phyloP scores from a whole-genome alignment of 2,329 filamentous ascomycete species.

The Colletotrichum kahawae region DNA sequence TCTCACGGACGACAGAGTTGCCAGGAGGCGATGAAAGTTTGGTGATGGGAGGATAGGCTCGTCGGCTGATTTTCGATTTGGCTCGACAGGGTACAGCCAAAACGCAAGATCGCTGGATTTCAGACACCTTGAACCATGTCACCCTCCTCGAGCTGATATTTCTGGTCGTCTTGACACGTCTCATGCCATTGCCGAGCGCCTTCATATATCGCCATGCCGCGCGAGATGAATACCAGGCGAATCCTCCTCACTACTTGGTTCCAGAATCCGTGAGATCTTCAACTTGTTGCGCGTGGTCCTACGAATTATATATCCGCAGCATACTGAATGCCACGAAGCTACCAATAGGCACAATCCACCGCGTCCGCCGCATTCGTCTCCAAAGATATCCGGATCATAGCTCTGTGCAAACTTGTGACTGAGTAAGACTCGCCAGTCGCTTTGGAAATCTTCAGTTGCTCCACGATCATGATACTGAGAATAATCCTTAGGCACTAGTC shows the following conservation, averaged over 20 bases:
- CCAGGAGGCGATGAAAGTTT: not conserved
- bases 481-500: not conserved
- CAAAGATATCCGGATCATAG: not conserved
- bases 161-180: not conserved
- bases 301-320: accelerated
- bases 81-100: not conserved
- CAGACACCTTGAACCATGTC: not conserved
- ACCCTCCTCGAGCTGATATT: not conserved
- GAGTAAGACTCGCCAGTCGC: not conserved
- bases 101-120: not conserved
- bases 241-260: not conserved
- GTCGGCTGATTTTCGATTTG: not conserved
- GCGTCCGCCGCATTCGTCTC: not conserved
- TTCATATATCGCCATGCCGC: no score
- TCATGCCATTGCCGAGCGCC: not conserved
- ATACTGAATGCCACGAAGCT: accelerated
- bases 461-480: not conserved
- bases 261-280: not conserved
- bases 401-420: accelerated
- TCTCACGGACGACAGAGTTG: not conserved
- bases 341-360: not conserved
- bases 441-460: not conserved
- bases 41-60: not conserved
- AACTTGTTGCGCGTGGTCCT: not conserved
- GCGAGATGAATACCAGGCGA: no score